Conservation (phyloP, 805 yeast genomes). For the Metschnikowia koreensis region DNA sequence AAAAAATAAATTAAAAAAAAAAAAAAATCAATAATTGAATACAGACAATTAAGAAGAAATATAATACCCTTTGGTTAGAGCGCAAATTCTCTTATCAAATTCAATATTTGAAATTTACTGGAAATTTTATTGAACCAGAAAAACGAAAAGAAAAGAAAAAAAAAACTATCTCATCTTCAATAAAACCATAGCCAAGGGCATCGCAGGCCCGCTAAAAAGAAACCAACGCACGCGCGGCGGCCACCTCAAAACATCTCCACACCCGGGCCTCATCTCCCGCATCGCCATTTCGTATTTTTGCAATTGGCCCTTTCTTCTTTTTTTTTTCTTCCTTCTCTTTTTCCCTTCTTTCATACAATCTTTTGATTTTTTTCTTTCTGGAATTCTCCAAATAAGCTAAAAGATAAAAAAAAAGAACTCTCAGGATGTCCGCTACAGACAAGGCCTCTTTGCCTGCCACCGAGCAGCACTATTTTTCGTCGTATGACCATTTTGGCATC, state of each 20-base stretch:
- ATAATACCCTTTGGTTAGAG: too few species aligned
- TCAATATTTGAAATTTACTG: too few species aligned
- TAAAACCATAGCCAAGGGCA: background rate
- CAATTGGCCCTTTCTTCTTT: background rate
- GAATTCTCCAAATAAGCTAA: background rate
- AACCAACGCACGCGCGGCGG: background rate
- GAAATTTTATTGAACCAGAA: too few species aligned
- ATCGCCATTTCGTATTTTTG: background rate
- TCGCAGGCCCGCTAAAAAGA: background rate
- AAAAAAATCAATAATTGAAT: too few species aligned
- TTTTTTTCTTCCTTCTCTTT: too few species aligned
- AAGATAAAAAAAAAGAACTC: background rate
- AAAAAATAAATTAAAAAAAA: too few species aligned
- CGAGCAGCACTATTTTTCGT: slow-evolving; percentile 92
- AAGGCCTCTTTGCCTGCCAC: slow-evolving; percentile 59
- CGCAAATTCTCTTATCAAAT: too few species aligned
- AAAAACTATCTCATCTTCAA: too few species aligned
- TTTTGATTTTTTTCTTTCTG: background rate
- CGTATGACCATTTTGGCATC: slow-evolving; percentile 95
- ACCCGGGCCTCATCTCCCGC: slow-evolving; percentile 1
- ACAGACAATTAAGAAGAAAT: too few species aligned
- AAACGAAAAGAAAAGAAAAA: too few species aligned
- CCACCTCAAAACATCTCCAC: background rate
- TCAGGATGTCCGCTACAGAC: slow-evolving; percentile 58
- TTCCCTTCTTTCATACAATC: too few species aligned